Base-by-base conservation (phyloP, 106 monocot genomes). In the Dioscorea dumetorum region DNA sequence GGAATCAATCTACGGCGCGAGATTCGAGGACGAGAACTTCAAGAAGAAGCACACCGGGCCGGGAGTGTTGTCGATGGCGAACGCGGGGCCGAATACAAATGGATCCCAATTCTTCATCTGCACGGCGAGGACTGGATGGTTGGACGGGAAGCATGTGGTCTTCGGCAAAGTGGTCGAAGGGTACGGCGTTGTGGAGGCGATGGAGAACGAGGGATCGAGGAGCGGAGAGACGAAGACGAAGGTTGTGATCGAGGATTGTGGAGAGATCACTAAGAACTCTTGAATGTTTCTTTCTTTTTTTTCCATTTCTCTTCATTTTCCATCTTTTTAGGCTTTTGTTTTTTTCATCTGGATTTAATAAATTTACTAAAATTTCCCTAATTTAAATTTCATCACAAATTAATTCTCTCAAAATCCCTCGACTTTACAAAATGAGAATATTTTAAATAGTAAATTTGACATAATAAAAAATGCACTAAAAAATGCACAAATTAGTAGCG, bases 81-180 rank as follows among this genome's bases (percentile, higher is more conserved):
- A 92, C 59, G 70, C 88, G 1, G 92, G 92, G 17, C 77, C 68
- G 15, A 72, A 81, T 59, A 88, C 88, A 5, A 92, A 92, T 33
- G 92, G 88, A 2, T 93, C 93, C 0, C 88, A 93, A 74, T 93
- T 93, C 74, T 93, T 93, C 66, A 93, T 93, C 48, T 85, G 85
- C 76, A 93, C 93, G 1, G 69, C 62, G 10, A 78, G 53, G 64
- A 88, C 92, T 0, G 0, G 80, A 3, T 92, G 92, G 92, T 73
- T 92, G 24, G 92, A 92, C 31, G 80, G 78, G n/a, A 88, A 81
- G 78, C 88, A 93, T 52, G 93, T 93, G 9, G 88, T 93, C 22
- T 93, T 93, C 21, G 93, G 88, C 16, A 74, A 79, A 72, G 88
- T 93, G 5, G 77, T 93, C 5, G 83, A 88, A 52, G 93, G 93